Evolutionary conservation across 106 monocot genomes (phyloP), one percentile per base, ranked within the genome.

Genomic region (Xerophyta viscosa): DNA sequence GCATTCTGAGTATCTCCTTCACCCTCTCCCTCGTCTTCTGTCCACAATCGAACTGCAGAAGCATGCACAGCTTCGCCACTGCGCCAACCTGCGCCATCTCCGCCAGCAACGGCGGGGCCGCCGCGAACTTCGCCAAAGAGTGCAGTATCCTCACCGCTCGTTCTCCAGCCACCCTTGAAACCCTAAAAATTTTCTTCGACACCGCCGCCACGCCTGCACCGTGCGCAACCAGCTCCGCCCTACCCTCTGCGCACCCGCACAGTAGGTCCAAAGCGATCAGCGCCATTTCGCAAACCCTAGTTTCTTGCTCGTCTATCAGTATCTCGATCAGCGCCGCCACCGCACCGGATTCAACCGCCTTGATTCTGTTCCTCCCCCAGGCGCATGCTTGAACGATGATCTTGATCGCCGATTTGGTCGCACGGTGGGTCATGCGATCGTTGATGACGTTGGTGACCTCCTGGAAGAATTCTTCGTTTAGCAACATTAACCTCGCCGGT

Each of bases 71-170:
- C 74, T 84, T 84, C 8, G 67, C 30, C 58, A 74, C 78, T 1
- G 64, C 83, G 17, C 78, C 83, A 20, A 78, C 74, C 29, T 27
- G 58, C 62, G 71, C 11, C 78, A 84, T 78, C 67, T 84, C 78
- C 67, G 53, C 42, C 28, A 74, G 10, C 31, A 84, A 66, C 44
- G 54, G 70, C 0, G 14, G 31, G 51, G 70, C 64, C 37, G 61
- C 73, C 36, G 78, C 58, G 51, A 25, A 52, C 67, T 48, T 66
- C 30, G 62, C 52, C 25, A 83, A 27, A 45, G 70, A 37, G 18
- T 39, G 37, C 47, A 84, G 26, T 4, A 84, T 65, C 22, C 60
- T 11, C 59, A 84, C 71, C 19, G 74, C 77, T 48, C 28, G 28
- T 10, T 71, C 78, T 33, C 66, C 69, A 0, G 60, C 74, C 53